A percentile compares a stretch with the other conserved stretches of the same genome.
Conservation (phyloP, 345 rosid species). For the Citrus unshiu region DNA sequence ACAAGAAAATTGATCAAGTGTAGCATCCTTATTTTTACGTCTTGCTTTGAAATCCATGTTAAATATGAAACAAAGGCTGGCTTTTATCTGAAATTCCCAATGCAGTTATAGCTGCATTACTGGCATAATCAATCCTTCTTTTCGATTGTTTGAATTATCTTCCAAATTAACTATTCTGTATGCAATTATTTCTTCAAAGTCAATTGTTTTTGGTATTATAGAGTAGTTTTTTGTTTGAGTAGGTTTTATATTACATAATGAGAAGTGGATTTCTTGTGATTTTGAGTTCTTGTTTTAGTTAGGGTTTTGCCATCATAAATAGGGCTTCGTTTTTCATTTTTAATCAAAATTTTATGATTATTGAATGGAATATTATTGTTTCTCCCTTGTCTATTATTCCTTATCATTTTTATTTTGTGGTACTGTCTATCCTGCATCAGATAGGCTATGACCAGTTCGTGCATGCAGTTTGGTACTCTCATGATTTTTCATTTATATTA, state of each 20-base stretch:
- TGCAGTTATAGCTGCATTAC: neutral
- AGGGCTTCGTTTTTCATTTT: neutral
- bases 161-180: neutral
- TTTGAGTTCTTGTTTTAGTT: neutral
- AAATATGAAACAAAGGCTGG: neutral
- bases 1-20: neutral
- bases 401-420: neutral
- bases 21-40: neutral
- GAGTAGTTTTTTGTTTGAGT: neutral
- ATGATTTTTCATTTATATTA: neutral
- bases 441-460: neutral
- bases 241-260: neutral
- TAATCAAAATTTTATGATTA: neutral
- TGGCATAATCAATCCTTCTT: neutral
- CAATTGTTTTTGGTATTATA: too few relatives aligned
- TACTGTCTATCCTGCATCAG: neutral
- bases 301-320: neutral
- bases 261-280: neutral
- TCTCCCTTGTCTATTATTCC: neutral
- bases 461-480: too few relatives aligned
- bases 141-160: neutral
- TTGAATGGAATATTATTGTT: too few relatives aligned
- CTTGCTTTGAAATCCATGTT: neutral
- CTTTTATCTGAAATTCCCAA: neutral
- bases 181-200: too few relatives aligned